Conservation (phyloP, 176 grass and related monocot species). For the Pharus latifolius region DNA sequence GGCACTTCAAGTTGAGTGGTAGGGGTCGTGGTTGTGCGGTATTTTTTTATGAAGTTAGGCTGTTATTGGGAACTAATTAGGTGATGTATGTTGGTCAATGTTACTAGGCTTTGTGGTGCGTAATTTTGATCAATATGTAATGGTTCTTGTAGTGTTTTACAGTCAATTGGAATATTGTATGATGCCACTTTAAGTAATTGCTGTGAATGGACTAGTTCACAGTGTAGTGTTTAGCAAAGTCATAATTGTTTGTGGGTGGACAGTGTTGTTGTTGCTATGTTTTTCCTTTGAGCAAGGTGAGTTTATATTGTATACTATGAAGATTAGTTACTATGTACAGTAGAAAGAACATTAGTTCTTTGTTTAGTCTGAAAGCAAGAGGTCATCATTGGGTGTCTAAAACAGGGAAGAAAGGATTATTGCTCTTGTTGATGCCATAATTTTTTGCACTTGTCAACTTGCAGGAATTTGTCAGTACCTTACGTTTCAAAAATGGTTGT, state of each 20-base stretch:
- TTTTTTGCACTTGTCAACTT: background rate
- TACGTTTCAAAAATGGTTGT: conserved; percentile 35
- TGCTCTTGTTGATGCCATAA: background rate
- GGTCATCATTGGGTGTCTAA: background rate
- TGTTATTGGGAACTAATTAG: too few relatives aligned
- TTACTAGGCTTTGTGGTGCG: too few relatives aligned
- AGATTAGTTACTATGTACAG: background rate
- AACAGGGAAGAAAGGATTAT: background rate
- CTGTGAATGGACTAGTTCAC: background rate
- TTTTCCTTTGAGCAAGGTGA: background rate
- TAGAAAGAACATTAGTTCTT: background rate
- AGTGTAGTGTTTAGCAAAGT: background rate
- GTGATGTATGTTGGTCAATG: too few relatives aligned
- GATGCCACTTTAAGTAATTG: background rate
- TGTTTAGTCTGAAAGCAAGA: background rate
- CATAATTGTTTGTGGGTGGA: background rate
- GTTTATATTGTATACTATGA: background rate
- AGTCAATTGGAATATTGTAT: too few relatives aligned
- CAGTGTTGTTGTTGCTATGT: background rate
- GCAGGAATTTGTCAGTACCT: conserved; percentile 4
- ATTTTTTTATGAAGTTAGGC: too few relatives aligned
- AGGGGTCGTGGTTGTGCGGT: too few relatives aligned
- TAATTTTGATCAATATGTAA: too few relatives aligned
- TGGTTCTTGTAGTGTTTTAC: too few relatives aligned
- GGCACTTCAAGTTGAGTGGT: too few relatives aligned